Conservation (phyloP, 345 rosid genomes). For the Citrus sp. region DNA sequence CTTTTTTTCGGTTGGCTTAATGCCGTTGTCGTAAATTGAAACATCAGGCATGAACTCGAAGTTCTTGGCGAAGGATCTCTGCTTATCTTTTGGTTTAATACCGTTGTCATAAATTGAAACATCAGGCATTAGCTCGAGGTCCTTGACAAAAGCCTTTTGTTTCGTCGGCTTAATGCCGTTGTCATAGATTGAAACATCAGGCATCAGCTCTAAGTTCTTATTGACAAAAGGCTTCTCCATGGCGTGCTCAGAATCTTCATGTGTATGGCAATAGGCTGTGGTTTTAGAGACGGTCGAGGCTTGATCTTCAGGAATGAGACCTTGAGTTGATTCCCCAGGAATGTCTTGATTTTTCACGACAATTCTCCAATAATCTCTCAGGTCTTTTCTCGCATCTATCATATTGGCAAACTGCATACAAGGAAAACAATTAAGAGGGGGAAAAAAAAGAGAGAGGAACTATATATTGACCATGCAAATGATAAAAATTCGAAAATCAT, state of each 20-base stretch:
- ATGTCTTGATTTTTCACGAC: neutral
- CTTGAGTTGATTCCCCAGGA: neutral
- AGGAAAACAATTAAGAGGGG: no score
- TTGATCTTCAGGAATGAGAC: neutral
- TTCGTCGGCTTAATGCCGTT: neutral
- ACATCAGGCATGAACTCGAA: neutral
- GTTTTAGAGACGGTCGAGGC: neutral
- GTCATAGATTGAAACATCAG: neutral
- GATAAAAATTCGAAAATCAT: no score
- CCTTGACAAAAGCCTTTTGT: neutral
- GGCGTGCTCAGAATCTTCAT: neutral
- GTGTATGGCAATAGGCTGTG: neutral
- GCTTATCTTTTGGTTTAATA: neutral
- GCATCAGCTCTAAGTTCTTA: neutral
- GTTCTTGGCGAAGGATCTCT: neutral
- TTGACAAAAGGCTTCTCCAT: no score
- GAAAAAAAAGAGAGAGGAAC: no score
- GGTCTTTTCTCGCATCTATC: neutral
- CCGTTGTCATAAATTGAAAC: neutral
- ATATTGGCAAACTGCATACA: neutral
- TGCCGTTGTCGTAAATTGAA: neutral
- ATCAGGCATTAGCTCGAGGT: neutral
- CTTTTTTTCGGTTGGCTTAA: neutral
- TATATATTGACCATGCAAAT: no score
- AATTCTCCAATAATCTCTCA: neutral